These are phyloP conservation scores for Calonectria honghensis DNA, from an alignment of 2,329 filamentous ascomycete genomes.

Conservation along the genomic window DNA sequence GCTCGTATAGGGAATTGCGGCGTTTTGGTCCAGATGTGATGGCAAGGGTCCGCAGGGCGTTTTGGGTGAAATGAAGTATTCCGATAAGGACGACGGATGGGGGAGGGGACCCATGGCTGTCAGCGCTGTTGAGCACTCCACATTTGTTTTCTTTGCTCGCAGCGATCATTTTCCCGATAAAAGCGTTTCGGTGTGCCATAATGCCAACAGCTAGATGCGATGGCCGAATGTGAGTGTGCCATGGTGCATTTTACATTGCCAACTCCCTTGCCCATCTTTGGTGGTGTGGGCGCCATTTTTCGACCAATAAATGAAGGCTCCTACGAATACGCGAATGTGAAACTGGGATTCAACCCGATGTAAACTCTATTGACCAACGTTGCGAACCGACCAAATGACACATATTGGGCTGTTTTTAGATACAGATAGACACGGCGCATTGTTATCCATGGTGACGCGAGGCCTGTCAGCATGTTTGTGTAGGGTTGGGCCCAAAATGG, in stretches of 20 bases:
- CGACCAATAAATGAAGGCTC: not conserved
- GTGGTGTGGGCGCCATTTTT: not conserved
- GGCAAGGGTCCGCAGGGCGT: not conserved
- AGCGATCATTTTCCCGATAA: not conserved
- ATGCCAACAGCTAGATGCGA: not conserved
- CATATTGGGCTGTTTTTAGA: not conserved
- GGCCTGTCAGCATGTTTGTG: not conserved
- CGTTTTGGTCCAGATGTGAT: not conserved
- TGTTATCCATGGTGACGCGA: not conserved
- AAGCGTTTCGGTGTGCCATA: not conserved
- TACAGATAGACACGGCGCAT: not conserved
- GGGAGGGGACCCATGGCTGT: slow-evolving; percentile 8
- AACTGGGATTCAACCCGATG: not conserved
- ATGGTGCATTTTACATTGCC: not conserved
- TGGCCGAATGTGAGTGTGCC: not conserved
- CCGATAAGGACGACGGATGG: slow-evolving; percentile 14
- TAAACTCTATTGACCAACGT: not conserved
- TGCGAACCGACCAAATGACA: not conserved
- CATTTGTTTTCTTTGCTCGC: not conserved
- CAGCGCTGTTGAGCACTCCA: not conserved
- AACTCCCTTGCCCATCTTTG: not conserved
- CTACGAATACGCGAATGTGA: not conserved
- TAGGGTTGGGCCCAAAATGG: not conserved
- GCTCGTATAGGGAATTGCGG: slow-evolving; percentile 12
- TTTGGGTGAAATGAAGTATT: slow-evolving; percentile 13